Evolutionary conservation across 192 early-diverging fungal species (phyloP).

Genomic region (Coemansia guatemalensis): DNA sequence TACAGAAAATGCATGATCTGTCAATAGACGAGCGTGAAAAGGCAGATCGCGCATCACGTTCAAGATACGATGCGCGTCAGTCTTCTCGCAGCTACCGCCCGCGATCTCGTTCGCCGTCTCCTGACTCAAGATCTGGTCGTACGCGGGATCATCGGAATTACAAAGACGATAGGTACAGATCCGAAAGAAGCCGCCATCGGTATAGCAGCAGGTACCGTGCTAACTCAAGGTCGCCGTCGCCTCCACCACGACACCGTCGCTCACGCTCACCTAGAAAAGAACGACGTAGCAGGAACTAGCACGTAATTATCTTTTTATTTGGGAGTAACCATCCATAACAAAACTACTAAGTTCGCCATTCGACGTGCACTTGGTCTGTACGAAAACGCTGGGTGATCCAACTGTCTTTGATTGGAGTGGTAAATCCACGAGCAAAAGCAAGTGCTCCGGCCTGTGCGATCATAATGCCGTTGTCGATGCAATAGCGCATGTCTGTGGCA

Average conservation of each 20-base stretch:
- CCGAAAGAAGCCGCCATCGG: conserved; percentile 7
- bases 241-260: conserved; percentile 7
- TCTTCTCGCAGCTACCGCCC: conserved; percentile 4
- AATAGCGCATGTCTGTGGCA: conserved; percentile 95
- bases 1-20: conserved; percentile 17
- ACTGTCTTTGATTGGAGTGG: conserved; percentile 81
- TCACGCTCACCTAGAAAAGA: conserved; percentile 17
- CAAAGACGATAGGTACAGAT: conserved; percentile 3
- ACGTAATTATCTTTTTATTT: conserved; percentile 1
- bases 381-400: conserved; percentile 93
- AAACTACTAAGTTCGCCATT: conserved; percentile 62
- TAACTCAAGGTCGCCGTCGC: conserved; percentile 28
- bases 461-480: conserved; percentile 99
- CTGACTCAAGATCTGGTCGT: conserved; percentile 1
- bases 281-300: conserved; percentile 12
- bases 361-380: conserved; percentile 82
- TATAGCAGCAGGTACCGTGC: conserved; percentile 9
- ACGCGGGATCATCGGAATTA: conserved; percentile 2
- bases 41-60: background rate
- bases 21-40: conserved; percentile 7
- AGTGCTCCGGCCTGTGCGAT: conserved; percentile 96
- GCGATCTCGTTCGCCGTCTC: conserved; percentile 11
- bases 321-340: background rate
- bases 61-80: background rate
- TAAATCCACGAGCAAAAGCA: conserved; percentile 75